phyloP scores from a whole-genome alignment of 352 stramenopile species.

The Phytopythium litorale region DNA sequence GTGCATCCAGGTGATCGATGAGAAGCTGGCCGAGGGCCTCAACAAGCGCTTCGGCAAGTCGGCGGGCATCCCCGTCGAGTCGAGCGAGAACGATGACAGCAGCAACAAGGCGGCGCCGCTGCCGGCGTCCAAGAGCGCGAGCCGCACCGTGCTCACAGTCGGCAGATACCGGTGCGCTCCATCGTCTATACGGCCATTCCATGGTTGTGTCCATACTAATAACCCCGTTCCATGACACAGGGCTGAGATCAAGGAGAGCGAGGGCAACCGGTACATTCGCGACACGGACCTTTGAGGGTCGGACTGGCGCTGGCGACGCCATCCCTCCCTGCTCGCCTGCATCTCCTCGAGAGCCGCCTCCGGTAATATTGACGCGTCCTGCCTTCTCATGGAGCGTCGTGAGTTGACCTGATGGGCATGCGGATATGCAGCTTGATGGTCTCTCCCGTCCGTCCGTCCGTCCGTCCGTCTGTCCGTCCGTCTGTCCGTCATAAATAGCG shows the following conservation, averaged over 20 bases:
- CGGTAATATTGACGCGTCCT: no score
- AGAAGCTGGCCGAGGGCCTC: conserved; percentile 75
- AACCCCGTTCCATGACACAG: conserved; percentile 16
- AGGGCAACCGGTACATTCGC: conserved; percentile 87
- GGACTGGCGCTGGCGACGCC: no score
- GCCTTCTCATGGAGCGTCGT: no score
- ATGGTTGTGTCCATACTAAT: no score
- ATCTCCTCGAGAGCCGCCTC: no score
- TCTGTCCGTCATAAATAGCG: no score
- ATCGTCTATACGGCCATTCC: neutral
- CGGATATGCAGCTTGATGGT: no score
- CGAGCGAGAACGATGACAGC: conserved; percentile 32
- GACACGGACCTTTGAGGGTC: conserved; percentile 69
- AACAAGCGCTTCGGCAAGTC: conserved; percentile 68
- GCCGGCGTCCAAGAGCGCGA: conserved; percentile 45
- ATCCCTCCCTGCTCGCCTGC: no score
- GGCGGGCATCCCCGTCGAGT: conserved; percentile 7
- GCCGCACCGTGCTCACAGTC: conserved; percentile 70
- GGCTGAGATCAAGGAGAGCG: conserved; percentile 86
- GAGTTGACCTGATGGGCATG: no score
- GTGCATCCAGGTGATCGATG: conserved; percentile 83
- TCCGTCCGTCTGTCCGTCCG: no score
- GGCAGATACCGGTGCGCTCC: conserved; percentile 73
- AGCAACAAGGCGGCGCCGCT: conserved; percentile 28
- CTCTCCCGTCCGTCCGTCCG: no score